Base-by-base conservation (phyloP, 805 yeast species). In the Maudiozyma serrabonitensis region DNA sequence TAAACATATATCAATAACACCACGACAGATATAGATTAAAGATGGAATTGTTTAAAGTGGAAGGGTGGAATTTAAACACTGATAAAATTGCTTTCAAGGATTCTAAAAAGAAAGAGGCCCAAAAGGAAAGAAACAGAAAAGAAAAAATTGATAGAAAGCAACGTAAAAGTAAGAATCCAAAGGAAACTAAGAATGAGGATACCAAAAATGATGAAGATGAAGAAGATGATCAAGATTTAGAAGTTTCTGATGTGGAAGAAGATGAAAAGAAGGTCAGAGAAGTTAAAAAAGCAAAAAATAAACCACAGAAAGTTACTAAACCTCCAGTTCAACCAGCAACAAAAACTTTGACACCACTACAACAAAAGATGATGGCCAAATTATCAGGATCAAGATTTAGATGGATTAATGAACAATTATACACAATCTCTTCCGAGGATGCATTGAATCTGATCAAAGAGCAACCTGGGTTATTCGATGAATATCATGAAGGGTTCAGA, bases 351-450 rank as follows among this genome's bases (percentile, higher is more conserved):
- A 87, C 96, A 0, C 95, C 96, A 16, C 69, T 90, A 54, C 99
- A 93, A 68, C 86, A 85, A 60, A 93, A 93, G 62, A 91, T 93
- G 98, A 80, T 88, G 82, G 88, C 87, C 43, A 93, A 93, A 64
- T 75, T 93, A 41, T 80, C 95, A 1, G 99, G 99, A 0, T 88
- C 98, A 0, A 74, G 99, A 57, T 93, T 93, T 70, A 76, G 99
- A 66, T 93, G 98, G 98, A 93, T 93, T 63, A 93, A 93, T 64
- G 99, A 93, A 68, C 95, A 91, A 63, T 72, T 93, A n/a, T 93
- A 93, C 63, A 93, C 98, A 1, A 82, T 82, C 37, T 69, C 82
- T 0, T 90, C 98, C 0, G 80, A 78, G 6, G 79, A 79, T 21
- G 98, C 99, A 0, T 70, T 87, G 26, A 71, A 75, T 23, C 69